Evolutionary conservation across 163 green algal species (phyloP).

Genomic region (Prototheca cutis): DNA sequence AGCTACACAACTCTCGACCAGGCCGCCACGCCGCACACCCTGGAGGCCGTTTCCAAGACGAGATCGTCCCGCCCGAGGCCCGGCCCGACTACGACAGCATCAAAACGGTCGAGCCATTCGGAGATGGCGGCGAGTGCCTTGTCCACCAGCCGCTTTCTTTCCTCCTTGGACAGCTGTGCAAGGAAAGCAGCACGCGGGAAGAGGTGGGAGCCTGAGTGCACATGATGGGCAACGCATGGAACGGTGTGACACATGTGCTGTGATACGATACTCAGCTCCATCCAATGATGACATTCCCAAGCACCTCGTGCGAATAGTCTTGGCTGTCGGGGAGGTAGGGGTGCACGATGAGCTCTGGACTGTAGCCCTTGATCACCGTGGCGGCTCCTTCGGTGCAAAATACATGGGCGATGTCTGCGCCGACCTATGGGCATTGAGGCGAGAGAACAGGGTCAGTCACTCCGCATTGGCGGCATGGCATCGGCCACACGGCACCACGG

Average conservation of each 20-base stretch:
- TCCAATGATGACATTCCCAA: too few relatives aligned
- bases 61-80: conserved; percentile 66
- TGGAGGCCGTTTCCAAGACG: conserved; percentile 25
- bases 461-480: too few relatives aligned
- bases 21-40: conserved; percentile 11
- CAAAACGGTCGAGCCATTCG: conserved; percentile 56
- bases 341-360: conserved; percentile 89
- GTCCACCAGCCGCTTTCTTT: conserved; percentile 8
- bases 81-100: conserved; percentile 72
- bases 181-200: too few relatives aligned
- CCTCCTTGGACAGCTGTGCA: conserved; percentile 7
- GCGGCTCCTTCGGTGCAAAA: conserved; percentile 77
- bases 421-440: background rate
- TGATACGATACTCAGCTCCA: too few relatives aligned
- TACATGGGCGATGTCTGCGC: conserved; percentile 71
- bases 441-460: too few relatives aligned
- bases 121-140: conserved; percentile 17
- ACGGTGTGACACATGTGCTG: too few relatives aligned
- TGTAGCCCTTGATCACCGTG: conserved; percentile 86
- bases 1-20: background rate
- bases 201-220: too few relatives aligned
- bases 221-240: too few relatives aligned
- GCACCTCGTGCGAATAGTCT: too few relatives aligned
- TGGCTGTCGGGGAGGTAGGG: conserved; percentile 58
- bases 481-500: background rate